These are phyloP conservation scores for Elsinoe perseae DNA, from an alignment of 2,329 filamentous ascomycete species.

Conservation along the genomic window DNA sequence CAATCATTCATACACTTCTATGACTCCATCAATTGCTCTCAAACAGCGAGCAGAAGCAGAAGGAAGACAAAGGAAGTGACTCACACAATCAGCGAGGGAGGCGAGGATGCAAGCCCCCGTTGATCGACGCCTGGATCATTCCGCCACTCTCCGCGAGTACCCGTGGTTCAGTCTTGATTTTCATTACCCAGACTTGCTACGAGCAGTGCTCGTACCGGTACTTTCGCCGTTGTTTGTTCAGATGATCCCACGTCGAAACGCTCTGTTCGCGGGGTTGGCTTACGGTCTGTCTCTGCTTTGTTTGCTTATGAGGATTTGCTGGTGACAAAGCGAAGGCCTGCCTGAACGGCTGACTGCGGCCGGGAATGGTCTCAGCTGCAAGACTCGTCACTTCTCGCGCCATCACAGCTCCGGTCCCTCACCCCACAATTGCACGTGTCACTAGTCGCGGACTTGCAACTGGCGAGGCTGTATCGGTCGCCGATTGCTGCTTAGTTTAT, in stretches of 20 bases:
- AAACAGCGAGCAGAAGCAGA: too few species aligned
- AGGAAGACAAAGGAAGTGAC: not conserved
- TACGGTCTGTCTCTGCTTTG: not conserved
- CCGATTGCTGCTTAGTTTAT: too few species aligned
- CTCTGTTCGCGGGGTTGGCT: not conserved
- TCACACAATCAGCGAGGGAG: not conserved
- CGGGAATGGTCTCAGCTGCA: not conserved
- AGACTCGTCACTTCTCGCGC: not conserved
- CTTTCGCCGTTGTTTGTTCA: not conserved
- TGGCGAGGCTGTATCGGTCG: not conserved
- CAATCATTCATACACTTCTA: not conserved
- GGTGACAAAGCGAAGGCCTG: not conserved
- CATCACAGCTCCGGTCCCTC: too few species aligned
- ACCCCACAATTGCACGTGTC: too few species aligned
- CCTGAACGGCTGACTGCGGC: not conserved
- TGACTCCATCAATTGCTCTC: not conserved
- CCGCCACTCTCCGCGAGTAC: not conserved
- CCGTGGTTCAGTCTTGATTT: not conserved
- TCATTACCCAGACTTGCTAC: not conserved
- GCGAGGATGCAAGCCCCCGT: not conserved
- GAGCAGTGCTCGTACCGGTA: not conserved
- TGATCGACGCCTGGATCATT: not conserved
- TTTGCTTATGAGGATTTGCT: not conserved
- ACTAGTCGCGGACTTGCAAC: too few species aligned
- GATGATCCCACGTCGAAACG: not conserved